A percentile compares a stretch with the other conserved stretches of the same genome.
Conservation (phyloP, 176 grass and related monocot species). For the Eleusine indica region DNA sequence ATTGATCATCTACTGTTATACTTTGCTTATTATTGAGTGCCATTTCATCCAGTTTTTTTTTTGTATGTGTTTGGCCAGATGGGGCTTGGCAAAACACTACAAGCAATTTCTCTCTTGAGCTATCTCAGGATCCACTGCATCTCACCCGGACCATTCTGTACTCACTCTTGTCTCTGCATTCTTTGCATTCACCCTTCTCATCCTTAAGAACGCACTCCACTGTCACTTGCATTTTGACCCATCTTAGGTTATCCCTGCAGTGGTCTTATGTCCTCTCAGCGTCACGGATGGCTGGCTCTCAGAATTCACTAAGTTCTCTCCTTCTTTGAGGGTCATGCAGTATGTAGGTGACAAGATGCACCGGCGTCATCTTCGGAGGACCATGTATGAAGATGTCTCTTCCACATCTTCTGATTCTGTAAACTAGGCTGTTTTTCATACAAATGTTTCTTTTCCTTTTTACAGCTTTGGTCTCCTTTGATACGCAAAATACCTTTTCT, state of each 20-base stretch:
- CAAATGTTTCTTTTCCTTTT: background rate
- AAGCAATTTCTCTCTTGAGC: conserved; percentile 85
- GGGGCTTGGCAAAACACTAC: conserved; percentile 95
- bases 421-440: conserved; percentile 37
- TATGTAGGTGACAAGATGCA: conserved; percentile 79
- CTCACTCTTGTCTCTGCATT: background rate
- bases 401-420: conserved; percentile 38
- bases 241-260: conserved; percentile 44
- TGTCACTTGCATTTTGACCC: conserved; percentile 37
- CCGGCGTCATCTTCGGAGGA: conserved; percentile 60
- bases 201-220: background rate
- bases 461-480: background rate
- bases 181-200: background rate
- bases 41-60: background rate
- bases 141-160: conserved; percentile 72
- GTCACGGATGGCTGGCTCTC: conserved; percentile 81
- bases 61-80: conserved; percentile 50
- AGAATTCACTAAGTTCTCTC: conserved; percentile 82
- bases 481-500: background rate
- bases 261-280: conserved; percentile 89
- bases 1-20: background rate
- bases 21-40: background rate
- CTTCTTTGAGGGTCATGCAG: conserved; percentile 58
- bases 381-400: conserved; percentile 48
- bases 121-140: conserved; percentile 66